Conservation (phyloP, 2,329 filamentous ascomycete species). For the Exophiala sp. region DNA sequence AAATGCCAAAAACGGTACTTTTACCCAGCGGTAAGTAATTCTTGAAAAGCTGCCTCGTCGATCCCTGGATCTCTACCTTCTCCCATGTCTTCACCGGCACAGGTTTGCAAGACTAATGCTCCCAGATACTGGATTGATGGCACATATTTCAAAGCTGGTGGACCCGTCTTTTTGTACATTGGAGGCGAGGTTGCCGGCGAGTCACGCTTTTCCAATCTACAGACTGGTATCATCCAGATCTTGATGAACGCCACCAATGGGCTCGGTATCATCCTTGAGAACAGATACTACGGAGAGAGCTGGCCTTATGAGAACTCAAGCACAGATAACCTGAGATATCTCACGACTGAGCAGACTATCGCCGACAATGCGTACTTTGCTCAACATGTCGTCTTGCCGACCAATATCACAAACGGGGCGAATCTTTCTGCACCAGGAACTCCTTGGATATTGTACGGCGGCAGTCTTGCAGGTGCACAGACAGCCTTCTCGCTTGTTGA, state of each 20-base stretch:
- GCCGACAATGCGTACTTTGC: constrained; percentile 47
- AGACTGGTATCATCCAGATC: constrained; percentile 50
- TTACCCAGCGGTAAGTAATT: too few relatives aligned
- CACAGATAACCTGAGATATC: constrained; percentile 42
- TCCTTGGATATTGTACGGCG: constrained; percentile 48
- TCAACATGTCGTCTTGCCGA: constrained; percentile 30
- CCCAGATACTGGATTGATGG: constrained; percentile 50
- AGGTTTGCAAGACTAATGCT: too few relatives aligned
- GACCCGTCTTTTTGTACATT: constrained; percentile 46
- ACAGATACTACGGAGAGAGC: constrained; percentile 42
- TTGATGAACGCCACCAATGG: constrained; percentile 54
- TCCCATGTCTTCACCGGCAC: too few relatives aligned
- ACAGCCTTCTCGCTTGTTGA: constrained; percentile 43
- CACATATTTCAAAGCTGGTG: constrained; percentile 53
- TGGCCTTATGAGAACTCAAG: constrained; percentile 36
- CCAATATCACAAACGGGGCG: constrained; percentile 26
- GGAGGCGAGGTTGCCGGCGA: constrained; percentile 36
- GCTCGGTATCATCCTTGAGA: constrained; percentile 47
- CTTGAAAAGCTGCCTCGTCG: too few relatives aligned
- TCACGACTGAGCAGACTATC: constrained; percentile 43
- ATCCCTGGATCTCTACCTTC: too few relatives aligned
- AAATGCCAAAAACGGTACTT: too few relatives aligned
- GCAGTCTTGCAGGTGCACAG: constrained; percentile 45
- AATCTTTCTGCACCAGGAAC: constrained; percentile 40
- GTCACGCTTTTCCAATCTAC: constrained; percentile 43